Conservation (phyloP, 2,329 filamentous ascomycete species). For the Sporothrix luriei region DNA sequence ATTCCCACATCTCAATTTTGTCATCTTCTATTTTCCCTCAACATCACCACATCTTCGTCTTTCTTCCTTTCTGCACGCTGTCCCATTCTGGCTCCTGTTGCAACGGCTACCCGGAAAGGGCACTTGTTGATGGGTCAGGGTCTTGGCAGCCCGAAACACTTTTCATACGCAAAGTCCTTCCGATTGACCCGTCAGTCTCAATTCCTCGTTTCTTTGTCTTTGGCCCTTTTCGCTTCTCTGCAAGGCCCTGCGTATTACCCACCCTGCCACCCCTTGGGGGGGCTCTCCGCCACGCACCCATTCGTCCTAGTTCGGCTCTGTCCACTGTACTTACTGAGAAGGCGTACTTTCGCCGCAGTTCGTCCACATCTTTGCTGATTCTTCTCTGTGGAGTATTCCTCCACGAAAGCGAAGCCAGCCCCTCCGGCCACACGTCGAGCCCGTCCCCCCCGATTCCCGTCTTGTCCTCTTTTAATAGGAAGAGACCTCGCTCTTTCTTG, state of each 20-base stretch:
- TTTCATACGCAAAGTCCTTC: constrained; percentile 9
- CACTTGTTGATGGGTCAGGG: background rate
- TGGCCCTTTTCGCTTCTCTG: background rate
- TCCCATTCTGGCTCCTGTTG: background rate
- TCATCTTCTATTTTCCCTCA: background rate
- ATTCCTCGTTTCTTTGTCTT: constrained; percentile 18
- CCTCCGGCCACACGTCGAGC: background rate
- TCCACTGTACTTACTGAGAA: background rate
- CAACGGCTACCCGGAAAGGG: constrained; percentile 8
- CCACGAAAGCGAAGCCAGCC: background rate
- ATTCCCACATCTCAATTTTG: background rate
- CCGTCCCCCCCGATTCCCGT: background rate
- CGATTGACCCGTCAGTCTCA: constrained; percentile 12
- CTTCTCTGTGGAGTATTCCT: background rate
- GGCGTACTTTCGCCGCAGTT: background rate
- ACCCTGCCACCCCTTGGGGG: no score
- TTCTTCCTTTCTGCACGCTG: background rate
- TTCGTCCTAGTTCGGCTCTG: background rate
- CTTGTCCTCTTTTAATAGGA: background rate
- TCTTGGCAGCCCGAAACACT: constrained; percentile 26
- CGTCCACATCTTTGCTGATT: background rate
- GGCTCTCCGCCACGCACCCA: constrained; percentile 15
- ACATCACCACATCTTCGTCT: background rate
- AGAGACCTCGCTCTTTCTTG: constrained; percentile 28
- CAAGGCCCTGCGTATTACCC: constrained; percentile 10